These are phyloP conservation scores for Rhizopus microsporus DNA, from an alignment of 371 early-diverging fungal species.

Conservation along the genomic window DNA sequence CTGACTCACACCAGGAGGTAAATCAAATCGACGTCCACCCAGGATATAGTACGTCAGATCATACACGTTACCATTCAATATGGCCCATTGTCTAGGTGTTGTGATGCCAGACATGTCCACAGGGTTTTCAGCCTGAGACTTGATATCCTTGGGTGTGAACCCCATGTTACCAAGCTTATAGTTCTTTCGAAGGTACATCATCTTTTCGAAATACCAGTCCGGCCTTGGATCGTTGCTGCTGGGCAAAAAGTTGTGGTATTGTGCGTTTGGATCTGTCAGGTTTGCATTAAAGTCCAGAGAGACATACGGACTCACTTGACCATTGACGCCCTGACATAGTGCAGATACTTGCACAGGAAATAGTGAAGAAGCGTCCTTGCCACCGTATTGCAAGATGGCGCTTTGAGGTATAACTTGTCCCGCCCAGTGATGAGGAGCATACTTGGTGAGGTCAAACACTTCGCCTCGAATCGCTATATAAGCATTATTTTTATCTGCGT, in stretches of 20 bases:
- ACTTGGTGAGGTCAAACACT: constrained; percentile 68
- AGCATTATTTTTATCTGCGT: constrained; percentile 40
- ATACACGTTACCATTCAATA: constrained; percentile 60
- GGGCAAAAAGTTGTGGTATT: constrained; percentile 44
- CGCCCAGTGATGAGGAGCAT: constrained; percentile 58
- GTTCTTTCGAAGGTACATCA: constrained; percentile 51
- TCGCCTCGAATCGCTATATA: constrained; percentile 72
- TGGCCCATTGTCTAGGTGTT: constrained; percentile 45
- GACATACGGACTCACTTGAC: constrained; percentile 36
- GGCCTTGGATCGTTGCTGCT: constrained; percentile 44
- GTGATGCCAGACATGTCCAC: constrained; percentile 22
- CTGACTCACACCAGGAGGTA: constrained; percentile 17
- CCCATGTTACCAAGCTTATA: constrained; percentile 52
- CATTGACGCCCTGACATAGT: constrained; percentile 43
- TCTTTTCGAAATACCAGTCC: constrained; percentile 56
- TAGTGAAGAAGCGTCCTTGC: constrained; percentile 62
- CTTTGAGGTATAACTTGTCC: constrained; percentile 46
- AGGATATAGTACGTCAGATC: constrained; percentile 58
- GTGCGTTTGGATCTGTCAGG: constrained; percentile 38
- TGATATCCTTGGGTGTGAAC: constrained; percentile 32
- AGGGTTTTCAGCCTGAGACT: constrained; percentile 35
- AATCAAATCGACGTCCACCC: constrained; percentile 30
- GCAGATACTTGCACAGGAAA: constrained; percentile 79
- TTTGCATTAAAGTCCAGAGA: constrained; percentile 41
- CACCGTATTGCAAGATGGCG: constrained; percentile 61